Evolutionary conservation across 306 rosid genomes (phyloP).

Genomic region (Sicyos edulis): DNA sequence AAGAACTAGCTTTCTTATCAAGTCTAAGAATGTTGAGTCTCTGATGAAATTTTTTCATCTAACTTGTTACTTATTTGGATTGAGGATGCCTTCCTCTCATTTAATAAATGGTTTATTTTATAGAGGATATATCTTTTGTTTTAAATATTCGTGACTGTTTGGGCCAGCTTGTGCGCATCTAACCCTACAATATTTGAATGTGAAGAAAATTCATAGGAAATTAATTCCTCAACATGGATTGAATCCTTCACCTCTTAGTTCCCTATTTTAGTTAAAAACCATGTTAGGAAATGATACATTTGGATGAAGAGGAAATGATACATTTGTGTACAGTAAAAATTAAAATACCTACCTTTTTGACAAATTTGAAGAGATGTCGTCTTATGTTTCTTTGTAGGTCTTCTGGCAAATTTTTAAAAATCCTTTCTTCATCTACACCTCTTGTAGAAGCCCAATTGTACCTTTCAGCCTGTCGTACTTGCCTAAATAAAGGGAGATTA

Average conservation of each 20-base stretch:
- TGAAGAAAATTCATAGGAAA: too few relatives aligned
- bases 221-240: too few relatives aligned
- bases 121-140: neutral
- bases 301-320: neutral
- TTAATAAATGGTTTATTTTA: neutral
- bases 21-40: neutral
- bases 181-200: too few relatives aligned
- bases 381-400: constrained; percentile 75
- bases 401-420: constrained; percentile 72
- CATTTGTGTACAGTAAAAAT: neutral
- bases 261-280: neutral
- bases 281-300: neutral
- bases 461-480: constrained; percentile 66
- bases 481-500: constrained; percentile 38
- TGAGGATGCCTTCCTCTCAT: constrained; percentile 9
- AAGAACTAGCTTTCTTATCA: neutral
- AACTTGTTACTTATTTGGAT: neutral
- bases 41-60: neutral
- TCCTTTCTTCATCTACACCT: constrained; percentile 82
- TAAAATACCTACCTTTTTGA: constrained; percentile 43
- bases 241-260: too few relatives aligned
- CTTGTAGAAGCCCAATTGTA: constrained; percentile 85
- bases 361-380: constrained; percentile 63
- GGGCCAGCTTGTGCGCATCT: too few relatives aligned
- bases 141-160: too few relatives aligned